These are phyloP conservation scores for Tylopilus felleus DNA, from an alignment of 768 basidiomycete genomes.

Conservation along the genomic window DNA sequence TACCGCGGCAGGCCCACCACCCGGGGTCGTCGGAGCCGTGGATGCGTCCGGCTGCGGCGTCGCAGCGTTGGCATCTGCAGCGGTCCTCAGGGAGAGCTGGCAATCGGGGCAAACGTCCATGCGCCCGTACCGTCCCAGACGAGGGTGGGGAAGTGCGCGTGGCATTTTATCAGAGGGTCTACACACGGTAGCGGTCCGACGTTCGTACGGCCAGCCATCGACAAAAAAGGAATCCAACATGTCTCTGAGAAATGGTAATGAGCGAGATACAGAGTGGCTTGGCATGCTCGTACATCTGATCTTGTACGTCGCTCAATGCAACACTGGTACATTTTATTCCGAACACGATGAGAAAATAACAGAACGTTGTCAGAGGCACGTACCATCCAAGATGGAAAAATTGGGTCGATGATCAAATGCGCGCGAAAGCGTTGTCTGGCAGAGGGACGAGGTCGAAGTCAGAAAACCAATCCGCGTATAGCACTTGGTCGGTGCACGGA, in stretches of 20 bases:
- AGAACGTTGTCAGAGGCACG: slow-evolving; percentile 21
- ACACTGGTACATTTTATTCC: slow-evolving; percentile 86
- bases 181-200: background rate
- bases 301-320: slow-evolving; percentile 94
- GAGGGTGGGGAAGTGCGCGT: slow-evolving; percentile 80
- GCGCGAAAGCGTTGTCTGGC: slow-evolving; percentile 83
- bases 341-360: background rate
- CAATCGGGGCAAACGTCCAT: slow-evolving; percentile 68
- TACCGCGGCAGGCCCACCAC: slow-evolving; percentile 10
- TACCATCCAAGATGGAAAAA: slow-evolving; percentile 85
- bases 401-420: slow-evolving; percentile 84
- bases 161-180: slow-evolving; percentile 87
- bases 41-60: too few relatives aligned
- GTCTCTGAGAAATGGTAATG: slow-evolving; percentile 89
- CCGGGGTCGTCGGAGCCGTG: too few relatives aligned
- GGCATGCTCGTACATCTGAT: slow-evolving; percentile 90
- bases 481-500: too few relatives aligned
- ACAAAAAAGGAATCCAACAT: slow-evolving; percentile 22
- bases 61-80: background rate
- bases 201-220: background rate
- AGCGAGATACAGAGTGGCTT: slow-evolving; percentile 88
- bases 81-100: background rate
- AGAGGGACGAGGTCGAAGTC: background rate
- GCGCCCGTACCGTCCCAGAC: slow-evolving; percentile 64
- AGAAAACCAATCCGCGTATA: background rate